A percentile compares a stretch with the other conserved stretches of the same genome.
These are phyloP conservation scores for Talaromyces sp. DNA, from an alignment of 2,329 filamentous ascomycete species.

Conservation along the genomic window DNA sequence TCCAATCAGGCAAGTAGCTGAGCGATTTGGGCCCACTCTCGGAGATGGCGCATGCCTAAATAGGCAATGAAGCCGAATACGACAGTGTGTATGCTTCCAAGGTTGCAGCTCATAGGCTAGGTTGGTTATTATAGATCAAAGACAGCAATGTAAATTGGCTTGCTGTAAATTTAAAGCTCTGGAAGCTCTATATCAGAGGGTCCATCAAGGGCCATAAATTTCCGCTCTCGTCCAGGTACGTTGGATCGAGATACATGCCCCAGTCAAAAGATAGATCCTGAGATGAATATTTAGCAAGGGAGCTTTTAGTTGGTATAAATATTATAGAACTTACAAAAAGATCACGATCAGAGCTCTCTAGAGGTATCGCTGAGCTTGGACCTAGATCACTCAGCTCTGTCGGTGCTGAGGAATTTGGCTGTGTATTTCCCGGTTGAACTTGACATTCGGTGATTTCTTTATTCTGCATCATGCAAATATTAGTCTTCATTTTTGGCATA, in stretches of 20 bases:
- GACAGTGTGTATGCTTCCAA: too few species aligned
- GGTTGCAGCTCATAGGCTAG: too few species aligned
- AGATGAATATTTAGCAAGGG: background rate
- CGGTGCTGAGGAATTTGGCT: background rate
- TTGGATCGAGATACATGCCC: constrained; percentile 2
- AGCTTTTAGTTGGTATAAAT: accelerated
- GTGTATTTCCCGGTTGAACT: background rate
- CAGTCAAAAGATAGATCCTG: constrained; percentile 1
- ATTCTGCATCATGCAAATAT: background rate
- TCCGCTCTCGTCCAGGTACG: background rate
- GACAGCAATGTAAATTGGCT: too few species aligned
- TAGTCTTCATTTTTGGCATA: background rate
- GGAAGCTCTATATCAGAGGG: background rate
- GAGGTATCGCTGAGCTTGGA: background rate
- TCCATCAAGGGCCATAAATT: constrained; percentile 4
- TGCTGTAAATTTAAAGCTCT: background rate
- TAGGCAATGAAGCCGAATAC: background rate
- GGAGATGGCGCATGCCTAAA: background rate
- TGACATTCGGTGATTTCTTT: background rate
- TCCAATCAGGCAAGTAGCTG: background rate
- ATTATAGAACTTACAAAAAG: background rate
- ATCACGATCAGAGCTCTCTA: background rate
- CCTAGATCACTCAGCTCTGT: background rate
- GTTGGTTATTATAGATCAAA: too few species aligned
- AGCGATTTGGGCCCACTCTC: background rate